Evolutionary conservation across 2,329 filamentous ascomycete species (phyloP).

Genomic region (Trichoderma sp.): DNA sequence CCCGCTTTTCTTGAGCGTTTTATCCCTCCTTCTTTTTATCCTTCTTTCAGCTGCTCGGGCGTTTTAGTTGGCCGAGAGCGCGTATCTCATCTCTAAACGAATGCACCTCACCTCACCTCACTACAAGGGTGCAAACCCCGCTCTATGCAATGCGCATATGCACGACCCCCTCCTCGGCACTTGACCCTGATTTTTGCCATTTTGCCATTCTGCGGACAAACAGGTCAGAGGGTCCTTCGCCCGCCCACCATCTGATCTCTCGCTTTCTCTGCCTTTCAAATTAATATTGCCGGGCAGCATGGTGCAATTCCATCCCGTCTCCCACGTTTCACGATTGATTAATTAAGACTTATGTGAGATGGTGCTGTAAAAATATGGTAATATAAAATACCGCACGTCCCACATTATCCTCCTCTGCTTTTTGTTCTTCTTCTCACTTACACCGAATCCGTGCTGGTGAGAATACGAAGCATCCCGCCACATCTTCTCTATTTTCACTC

Average conservation of each 20-base stretch:
- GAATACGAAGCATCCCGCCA: background rate
- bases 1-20: background rate
- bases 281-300: background rate
- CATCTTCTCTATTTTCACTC: background rate
- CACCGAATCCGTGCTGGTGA: background rate
- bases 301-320: background rate
- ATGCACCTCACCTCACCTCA: background rate
- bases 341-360: background rate
- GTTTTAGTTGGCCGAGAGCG: background rate
- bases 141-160: slow-evolving; percentile 15
- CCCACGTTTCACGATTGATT: background rate
- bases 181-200: slow-evolving; percentile 3
- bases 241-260: background rate
- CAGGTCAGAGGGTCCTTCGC: background rate
- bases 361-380: background rate
- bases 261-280: background rate
- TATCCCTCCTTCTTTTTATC: background rate
- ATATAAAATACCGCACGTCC: slow-evolving; percentile 4
- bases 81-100: background rate
- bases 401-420: background rate
- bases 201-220: background rate
- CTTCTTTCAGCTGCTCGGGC: background rate
- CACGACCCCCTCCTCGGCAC: slow-evolving; percentile 9
- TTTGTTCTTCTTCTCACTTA: background rate
- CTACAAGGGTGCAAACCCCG: slow-evolving; percentile 10